Evolutionary conservation across 169 alveolate species (phyloP).

Genomic region (Eimeria brunetti): DNA sequence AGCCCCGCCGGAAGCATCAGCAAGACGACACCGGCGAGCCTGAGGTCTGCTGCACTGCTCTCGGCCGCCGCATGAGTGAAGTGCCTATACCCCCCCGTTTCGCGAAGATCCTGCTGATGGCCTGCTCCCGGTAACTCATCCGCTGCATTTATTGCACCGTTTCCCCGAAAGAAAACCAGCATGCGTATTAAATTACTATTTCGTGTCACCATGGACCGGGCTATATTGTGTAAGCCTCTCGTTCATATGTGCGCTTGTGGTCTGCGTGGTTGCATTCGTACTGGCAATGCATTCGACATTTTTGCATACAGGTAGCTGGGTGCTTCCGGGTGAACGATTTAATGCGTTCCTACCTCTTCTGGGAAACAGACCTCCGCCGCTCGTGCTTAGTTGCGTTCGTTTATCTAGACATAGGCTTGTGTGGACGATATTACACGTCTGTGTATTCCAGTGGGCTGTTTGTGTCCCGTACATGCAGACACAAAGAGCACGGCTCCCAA

Average conservation of each 20-base stretch:
- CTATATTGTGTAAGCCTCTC: too few species aligned
- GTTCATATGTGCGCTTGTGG: background rate
- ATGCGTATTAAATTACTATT: too few species aligned
- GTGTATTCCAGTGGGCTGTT: background rate
- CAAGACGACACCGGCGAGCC: constrained; percentile 63
- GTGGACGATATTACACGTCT: background rate
- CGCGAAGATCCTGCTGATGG: constrained; percentile 78
- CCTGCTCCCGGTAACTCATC: constrained; percentile 40
- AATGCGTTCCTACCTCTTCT: background rate
- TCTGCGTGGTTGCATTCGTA: background rate
- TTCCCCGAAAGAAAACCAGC: too few species aligned
- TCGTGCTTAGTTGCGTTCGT: background rate
- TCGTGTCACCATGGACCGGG: too few species aligned
- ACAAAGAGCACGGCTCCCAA: constrained; percentile 48
- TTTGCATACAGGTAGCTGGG: background rate
- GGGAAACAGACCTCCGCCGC: background rate
- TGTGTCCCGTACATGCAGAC: constrained; percentile 43
- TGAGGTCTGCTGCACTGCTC: constrained; percentile 74
- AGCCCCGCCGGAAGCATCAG: background rate
- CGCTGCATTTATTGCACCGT: background rate
- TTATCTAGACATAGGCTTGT: background rate
- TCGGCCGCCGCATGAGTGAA: constrained; percentile 76
- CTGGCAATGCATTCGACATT: background rate
- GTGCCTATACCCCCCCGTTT: constrained; percentile 83
- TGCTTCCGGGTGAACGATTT: background rate